A percentile compares a stretch with the other conserved stretches of the same genome.
phyloP scores from a whole-genome alignment of 2,329 filamentous ascomycete genomes.

The Colletotrichum musicola region DNA sequence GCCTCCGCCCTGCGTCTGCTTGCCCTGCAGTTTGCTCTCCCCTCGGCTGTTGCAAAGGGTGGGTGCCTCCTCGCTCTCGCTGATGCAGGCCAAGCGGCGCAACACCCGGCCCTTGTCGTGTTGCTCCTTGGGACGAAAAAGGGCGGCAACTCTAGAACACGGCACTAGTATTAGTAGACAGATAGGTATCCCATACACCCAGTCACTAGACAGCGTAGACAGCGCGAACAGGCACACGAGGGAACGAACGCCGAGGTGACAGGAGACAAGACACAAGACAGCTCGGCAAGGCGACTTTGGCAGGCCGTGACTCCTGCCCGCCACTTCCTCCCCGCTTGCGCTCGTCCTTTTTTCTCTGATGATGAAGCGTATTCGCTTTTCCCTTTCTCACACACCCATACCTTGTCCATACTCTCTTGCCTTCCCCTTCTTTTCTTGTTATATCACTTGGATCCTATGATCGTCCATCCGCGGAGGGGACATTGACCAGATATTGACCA shows the following conservation, averaged over 20 bases:
- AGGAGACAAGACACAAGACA: constrained; percentile 29
- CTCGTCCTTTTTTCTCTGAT: constrained; percentile 4
- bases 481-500: background rate
- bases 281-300: constrained; percentile 12
- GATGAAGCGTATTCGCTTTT: no score
- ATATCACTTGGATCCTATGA: constrained; percentile 29
- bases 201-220: background rate
- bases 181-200: no score
- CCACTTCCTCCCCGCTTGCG: constrained; percentile 6
- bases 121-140: constrained; percentile 22
- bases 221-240: background rate
- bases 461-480: constrained; percentile 19
- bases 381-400: no score
- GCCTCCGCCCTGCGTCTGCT: background rate
- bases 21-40: background rate
- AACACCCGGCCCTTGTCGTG: background rate
- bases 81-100: constrained; percentile 2
- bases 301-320: background rate
- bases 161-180: background rate
- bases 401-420: background rate
- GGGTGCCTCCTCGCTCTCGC: background rate
- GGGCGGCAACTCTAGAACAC: background rate
- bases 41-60: background rate
- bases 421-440: background rate
- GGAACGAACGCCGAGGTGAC: constrained; percentile 33